Evolutionary conservation across 164 flowering plant species (phyloP), one percentile per base, ranked within the genome.

Genomic region (Nymphaea thermarum): DNA sequence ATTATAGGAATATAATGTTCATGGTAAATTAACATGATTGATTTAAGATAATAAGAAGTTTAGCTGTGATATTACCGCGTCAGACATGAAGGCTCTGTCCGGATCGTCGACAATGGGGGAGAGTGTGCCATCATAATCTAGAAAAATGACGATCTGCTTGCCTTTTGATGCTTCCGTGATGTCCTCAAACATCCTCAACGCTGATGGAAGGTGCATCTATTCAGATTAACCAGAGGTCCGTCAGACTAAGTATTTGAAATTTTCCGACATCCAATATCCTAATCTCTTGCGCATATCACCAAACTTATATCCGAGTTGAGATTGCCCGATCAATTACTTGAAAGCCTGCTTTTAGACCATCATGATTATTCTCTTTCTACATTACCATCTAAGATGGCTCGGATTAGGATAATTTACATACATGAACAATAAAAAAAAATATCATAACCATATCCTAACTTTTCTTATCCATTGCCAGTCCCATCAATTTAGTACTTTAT

Each of bases 91-190:
- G 71, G 98, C 98, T 60, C 73, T 73, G 65, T 93, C 98, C 0
- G 98, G 97, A 68, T 93, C 88, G 15, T 85, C 85, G 0, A 93
- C 98, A 41, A 93, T 93, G 3, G 98, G 98, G 0, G 97, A 83
- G 2, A 93, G 83, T 4, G 98, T 93, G 2, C 98, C 98, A 60
- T 93, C 98, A 42, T 93, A 93, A 60, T 93, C 98, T 8, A 93
- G 75, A 69, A 93, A 93, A 84, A 93, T 74, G 4, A 86, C 93
- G 2, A 93, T 80, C 65, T 86, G 78, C 69, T 91, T 93, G 60
- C 96, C 95, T 17, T 80, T 76, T 0, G 91, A 80, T 17, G 86
- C 88, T 36, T 64, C 70, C 43, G 69, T 78, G 17, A 94, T 89
- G 60, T 85, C 71, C 36, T 90, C 92, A 44, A 89, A 89, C 88